A percentile compares a stretch with the other conserved stretches of the same genome.
Conservation (phyloP, 2,329 filamentous ascomycete species). For the Colletotrichum paranaense region DNA sequence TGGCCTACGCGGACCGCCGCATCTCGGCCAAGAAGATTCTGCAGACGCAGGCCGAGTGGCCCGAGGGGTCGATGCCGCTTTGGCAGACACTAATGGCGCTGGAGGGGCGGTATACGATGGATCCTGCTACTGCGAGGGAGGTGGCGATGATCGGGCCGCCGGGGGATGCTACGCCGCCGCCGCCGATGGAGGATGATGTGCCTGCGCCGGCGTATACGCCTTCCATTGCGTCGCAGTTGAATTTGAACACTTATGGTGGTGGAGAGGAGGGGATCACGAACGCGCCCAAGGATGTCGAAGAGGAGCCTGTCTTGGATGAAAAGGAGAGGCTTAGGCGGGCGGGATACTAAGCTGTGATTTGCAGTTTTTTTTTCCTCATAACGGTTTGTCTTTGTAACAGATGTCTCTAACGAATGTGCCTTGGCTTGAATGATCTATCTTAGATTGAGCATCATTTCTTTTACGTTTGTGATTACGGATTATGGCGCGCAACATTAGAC, state of each 20-base stretch:
- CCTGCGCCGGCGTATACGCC: constrained; percentile 26
- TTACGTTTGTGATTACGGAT: background rate
- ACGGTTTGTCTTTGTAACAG: background rate
- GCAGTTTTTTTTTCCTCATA: background rate
- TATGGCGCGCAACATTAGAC: background rate
- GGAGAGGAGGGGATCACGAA: constrained; percentile 21
- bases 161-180: constrained; percentile 36
- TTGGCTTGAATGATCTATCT: too few relatives aligned
- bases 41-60: constrained; percentile 52
- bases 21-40: constrained; percentile 51
- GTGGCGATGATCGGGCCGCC: constrained; percentile 40
- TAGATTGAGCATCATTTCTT: background rate
- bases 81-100: constrained; percentile 53
- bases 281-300: constrained; percentile 30
- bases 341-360: background rate
- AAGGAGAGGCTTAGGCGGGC: constrained; percentile 22
- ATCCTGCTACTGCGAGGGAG: constrained; percentile 42
- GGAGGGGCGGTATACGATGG: constrained; percentile 45
- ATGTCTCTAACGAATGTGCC: background rate
- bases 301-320: constrained; percentile 19
- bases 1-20: constrained; percentile 75
- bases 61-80: constrained; percentile 49
- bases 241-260: background rate
- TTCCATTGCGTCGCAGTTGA: background rate
- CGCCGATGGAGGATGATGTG: constrained; percentile 56